Evolutionary conservation across 176 grass and related monocot species (phyloP).

Genomic region (Ensete glaucum): DNA sequence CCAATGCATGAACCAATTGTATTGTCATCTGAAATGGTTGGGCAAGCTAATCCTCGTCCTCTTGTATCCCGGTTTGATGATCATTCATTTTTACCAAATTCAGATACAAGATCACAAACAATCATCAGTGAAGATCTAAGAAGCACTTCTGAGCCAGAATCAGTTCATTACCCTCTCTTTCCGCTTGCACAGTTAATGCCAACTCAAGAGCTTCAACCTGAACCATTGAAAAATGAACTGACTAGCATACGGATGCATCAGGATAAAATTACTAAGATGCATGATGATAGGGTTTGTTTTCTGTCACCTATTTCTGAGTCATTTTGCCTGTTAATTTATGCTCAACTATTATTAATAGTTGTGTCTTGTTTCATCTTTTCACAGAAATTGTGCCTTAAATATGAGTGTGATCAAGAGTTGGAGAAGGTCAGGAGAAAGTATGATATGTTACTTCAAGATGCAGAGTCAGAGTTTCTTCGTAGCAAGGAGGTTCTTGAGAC

Average conservation of each 20-base stretch:
- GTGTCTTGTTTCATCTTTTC: constrained; percentile 22
- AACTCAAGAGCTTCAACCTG: constrained; percentile 36
- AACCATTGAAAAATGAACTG: constrained; percentile 69
- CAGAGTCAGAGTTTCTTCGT: constrained; percentile 43
- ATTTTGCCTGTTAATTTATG: not conserved
- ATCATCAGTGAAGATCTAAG: constrained; percentile 20
- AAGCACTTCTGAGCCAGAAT: constrained; percentile 24
- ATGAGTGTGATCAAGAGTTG: constrained; percentile 53
- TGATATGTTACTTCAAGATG: constrained; percentile 54
- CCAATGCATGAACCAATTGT: not conserved
- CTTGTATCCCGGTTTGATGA: constrained; percentile 25
- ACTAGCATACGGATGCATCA: constrained; percentile 36
- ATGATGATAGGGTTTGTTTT: constrained; percentile 53
- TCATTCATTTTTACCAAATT: constrained; percentile 11
- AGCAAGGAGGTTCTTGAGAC: constrained; percentile 42
- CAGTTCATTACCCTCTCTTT: constrained; percentile 34
- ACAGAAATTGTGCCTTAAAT: constrained; percentile 50
- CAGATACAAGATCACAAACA: constrained; percentile 24
- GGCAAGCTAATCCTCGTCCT: constrained; percentile 7
- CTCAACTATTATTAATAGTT: constrained; percentile 9
- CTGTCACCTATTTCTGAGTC: constrained; percentile 8
- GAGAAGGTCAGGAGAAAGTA: constrained; percentile 63
- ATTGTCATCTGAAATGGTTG: constrained; percentile 11
- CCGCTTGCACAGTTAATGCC: constrained; percentile 34
- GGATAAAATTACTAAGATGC: constrained; percentile 37